Conservation (phyloP, 2,329 filamentous ascomycete genomes). For the Penicillium sp. region DNA sequence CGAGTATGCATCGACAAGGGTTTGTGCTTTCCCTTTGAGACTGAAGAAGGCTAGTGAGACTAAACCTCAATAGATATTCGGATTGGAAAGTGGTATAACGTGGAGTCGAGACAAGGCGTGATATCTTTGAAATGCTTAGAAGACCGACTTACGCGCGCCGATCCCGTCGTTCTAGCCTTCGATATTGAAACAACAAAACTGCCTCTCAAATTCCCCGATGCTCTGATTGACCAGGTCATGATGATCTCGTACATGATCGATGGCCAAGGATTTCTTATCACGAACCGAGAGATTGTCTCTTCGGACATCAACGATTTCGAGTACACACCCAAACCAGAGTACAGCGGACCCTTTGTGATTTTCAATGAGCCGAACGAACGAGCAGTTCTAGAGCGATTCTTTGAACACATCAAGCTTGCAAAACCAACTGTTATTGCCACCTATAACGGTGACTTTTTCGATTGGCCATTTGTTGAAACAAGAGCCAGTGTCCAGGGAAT, state of each 20-base stretch:
- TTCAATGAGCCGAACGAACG: constrained; percentile 98
- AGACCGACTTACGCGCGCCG: constrained; percentile 83
- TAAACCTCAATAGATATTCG: constrained; percentile 69
- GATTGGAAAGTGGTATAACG: constrained; percentile 94
- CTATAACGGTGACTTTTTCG: constrained; percentile 99
- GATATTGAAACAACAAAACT: constrained; percentile 98
- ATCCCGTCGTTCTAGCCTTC: constrained; percentile 97
- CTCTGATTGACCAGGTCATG: constrained; percentile 95
- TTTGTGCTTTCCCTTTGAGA: constrained; percentile 36
- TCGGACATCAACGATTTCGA: constrained; percentile 98
- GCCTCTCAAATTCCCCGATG: constrained; percentile 94
- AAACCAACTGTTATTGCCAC: constrained; percentile 95
- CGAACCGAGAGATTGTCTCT: constrained; percentile 94
- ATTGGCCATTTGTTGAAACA: constrained; percentile 98
- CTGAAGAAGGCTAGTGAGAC: constrained; percentile 6
- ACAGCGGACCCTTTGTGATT: constrained; percentile 91
- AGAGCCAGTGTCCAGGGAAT: constrained; percentile 91
- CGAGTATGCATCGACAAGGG: constrained; percentile 95
- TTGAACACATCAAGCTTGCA: constrained; percentile 91
- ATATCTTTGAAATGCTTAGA: constrained; percentile 82
- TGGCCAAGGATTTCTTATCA: constrained; percentile 95
- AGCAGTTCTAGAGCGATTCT: constrained; percentile 83
- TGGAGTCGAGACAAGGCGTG: constrained; percentile 88
- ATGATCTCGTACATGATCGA: constrained; percentile 99
- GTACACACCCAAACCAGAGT: constrained; percentile 96